Base-by-base conservation (phyloP, 2,329 filamentous ascomycete species). In the Ceratocystiopsis brevicomis region DNA sequence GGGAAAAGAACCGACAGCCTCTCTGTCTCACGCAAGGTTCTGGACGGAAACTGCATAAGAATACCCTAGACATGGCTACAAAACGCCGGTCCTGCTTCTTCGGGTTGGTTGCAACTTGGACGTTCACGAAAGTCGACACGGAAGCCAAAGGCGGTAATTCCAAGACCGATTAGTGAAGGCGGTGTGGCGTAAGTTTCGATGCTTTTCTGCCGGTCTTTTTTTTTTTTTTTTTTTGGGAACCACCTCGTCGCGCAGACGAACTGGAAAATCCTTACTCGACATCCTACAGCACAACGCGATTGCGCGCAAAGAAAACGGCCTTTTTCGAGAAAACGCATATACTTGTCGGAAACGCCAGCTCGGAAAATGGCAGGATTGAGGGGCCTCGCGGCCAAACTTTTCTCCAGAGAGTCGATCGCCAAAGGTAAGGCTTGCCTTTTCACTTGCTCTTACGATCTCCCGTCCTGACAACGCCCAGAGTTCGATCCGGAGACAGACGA, bases 401-500 rank as follows among this genome's bases (percentile, higher is more conserved):
- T 83, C 50, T 67, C 73, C 45, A 72, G 78, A 43, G 75, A 79
- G 51, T 66, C 69, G 38, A 66, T 73, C 40, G 65, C 64, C 1
- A 73, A 74, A 61, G 79, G 79, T 82, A 34, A 34, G 33, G 4
- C 33, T 5, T 11, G 33, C 33, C 4, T 5, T 3, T 15, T 34
- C 32, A 14, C 30, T 15, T 15, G 3, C 14, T 21, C 34, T 21
- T 30, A 12, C 2, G 17, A n/a, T 25, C n/a, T 1, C 21, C 32
- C 11, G 10, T 25, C 8, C 35, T 42, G 10, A 38, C 35, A 17
- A 6, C 34, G 13, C n/a, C 5, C 18, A 88, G 85, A 92, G 56
- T 78, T 81, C 55, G 85, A 93, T 56, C 83, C 83, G 0, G 85
- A 92, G 63, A 75, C 72, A 51, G 72, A 76, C 48, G 65, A 63